Base-by-base conservation (phyloP, 2,329 filamentous ascomycete species). In the Lachnellula hyalina region DNA sequence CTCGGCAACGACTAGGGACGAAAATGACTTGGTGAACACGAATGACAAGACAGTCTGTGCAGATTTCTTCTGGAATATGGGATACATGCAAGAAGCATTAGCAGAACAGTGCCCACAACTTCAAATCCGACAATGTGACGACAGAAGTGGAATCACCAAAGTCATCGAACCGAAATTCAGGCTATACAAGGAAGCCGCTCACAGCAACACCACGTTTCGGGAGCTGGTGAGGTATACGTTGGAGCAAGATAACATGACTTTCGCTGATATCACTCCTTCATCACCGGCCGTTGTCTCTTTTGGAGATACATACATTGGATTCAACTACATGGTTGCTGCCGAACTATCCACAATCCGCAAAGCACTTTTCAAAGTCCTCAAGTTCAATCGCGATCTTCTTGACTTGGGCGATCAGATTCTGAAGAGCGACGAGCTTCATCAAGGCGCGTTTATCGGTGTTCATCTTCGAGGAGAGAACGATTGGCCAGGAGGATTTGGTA, bases 391-490 rank as follows among this genome's bases (percentile, higher is more conserved):
- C 9, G 23, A 45, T 9, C 46, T 59, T 14, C 40, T 59, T 9
- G 17, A 47, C 4, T 40, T 53, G 7, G 52, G 59, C 21, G n/a
- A 17, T 19, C n/a, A 56, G 21, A 34, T 60, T n/a, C 42, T 54
- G 3, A 15, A 51, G 8, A 54, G 51, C 28, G 49, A 52, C 3
- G 47, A 52, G 19, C 49, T 59, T 3, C 25, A 38, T 11, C 40
- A 57, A 11, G 54, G 52, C 6, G 38, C 40, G 1, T 61, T 48
- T 15, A 55, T 61, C 25, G 57, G 52, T 28, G 32, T 58, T 15
- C 59, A 61, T 51, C 48, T 57, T 15, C 47, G 57, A 15, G 57
- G 47, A 4, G 59, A 60, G 21, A 40, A 25, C 11, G 59, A 59
- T 47, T 61, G 59, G 59, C 54, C 59, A 9, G 53, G 11, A 6